Evolutionary conservation across 176 grass and related monocot species (phyloP).

Genomic region (Typha latifolia): DNA sequence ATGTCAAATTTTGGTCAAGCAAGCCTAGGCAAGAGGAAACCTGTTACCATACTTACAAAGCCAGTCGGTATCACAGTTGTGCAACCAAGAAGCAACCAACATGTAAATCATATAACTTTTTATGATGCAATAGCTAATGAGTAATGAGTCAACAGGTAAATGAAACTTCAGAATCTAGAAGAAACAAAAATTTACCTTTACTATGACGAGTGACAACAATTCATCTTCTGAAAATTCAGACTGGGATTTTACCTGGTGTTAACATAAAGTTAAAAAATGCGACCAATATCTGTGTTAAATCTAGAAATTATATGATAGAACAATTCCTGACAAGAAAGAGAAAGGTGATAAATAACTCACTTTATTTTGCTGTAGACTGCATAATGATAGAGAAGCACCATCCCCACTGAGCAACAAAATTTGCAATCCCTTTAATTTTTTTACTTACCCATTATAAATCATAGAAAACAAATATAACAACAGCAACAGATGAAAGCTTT

Average conservation of each 20-base stretch:
- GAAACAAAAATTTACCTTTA: conserved; percentile 42
- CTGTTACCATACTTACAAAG: too few species aligned
- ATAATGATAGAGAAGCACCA: conserved; percentile 78
- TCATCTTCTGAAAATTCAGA: conserved; percentile 99
- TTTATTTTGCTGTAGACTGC: conserved; percentile 66
- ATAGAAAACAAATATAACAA: conserved; percentile 3
- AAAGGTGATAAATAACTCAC: conserved; percentile 33
- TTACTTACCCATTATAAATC: conserved; percentile 7
- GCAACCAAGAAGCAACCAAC: too few species aligned
- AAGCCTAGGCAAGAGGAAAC: too few species aligned
- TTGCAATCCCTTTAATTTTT: background rate
- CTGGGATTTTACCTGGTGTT: conserved; percentile 46
- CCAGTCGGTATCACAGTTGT: too few species aligned
- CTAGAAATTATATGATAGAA: conserved; percentile 9
- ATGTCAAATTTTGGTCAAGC: too few species aligned
- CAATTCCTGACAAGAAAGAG: background rate
- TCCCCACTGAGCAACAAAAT: conserved; percentile 54
- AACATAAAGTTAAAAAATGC: conserved; percentile 21
- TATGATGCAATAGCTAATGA: background rate
- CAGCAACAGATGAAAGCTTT: background rate
- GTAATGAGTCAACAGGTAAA: background rate
- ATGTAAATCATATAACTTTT: too few species aligned
- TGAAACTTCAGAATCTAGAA: background rate
- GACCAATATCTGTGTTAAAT: background rate
- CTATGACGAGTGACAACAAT: conserved; percentile 65